Evolutionary conservation across 2,329 filamentous ascomycete species (phyloP), one percentile per base, ranked within the genome.

Genomic region (Cercospora brassicicola): DNA sequence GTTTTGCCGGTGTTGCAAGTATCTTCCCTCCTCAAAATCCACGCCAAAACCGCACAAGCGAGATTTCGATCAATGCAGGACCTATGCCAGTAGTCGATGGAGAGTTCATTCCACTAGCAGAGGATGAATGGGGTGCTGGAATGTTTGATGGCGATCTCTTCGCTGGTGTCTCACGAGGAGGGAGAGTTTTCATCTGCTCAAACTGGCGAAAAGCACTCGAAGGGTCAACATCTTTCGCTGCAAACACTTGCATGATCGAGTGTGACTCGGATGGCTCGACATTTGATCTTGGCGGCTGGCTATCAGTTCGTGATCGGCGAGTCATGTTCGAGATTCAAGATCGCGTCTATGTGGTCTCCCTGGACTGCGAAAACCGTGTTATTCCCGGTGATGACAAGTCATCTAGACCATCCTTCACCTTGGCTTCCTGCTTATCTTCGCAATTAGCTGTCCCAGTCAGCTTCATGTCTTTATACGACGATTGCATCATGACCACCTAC

Each of bases 51-150:
- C 62, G 62, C 36, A 72, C 73, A 1, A 63, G 60, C 13, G 68
- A 73, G 1, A 36, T 76, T 1, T 60, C 70, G 18, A 62, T 76
- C 4, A 26, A 71, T 18, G 56, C 39, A 6, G 73, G 75, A 5
- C 64, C 67, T 4, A 65, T 73, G 57, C 70, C 70, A 6, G 20
- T 64, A 3, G 26, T 62, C 7, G 51, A 67, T n/a, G 68, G 64
- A 10, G 63, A 67, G 5, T 55, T 60, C n/a, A 56, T 72, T 48
- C 66, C 72, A 3, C 66, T 74, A 3, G 74, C 75, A 1, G 78
- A 81, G 4, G 80, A 84, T 57, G 82, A 84, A 70, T 84, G 82
- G 82, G 82, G 82, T 18, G 81, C 82, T 2, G 82, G 82, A 4
- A 81, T 83, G 80, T 66, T 83, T 5, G 67, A 77, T 42, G 81